phyloP scores from a whole-genome alignment of 257 asterid genomes.

The Solanum neorickii region DNA sequence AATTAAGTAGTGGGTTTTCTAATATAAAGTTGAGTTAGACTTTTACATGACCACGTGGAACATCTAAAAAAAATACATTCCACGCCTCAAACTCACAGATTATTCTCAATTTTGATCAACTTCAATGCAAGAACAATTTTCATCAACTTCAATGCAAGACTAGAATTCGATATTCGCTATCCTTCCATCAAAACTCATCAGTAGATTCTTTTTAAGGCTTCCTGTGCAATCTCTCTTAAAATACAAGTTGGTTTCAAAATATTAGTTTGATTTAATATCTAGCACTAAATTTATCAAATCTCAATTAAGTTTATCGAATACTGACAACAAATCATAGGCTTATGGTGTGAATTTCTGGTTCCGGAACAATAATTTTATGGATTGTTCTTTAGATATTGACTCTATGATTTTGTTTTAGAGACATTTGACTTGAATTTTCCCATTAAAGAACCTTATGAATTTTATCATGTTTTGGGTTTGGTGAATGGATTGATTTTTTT shows the following conservation, averaged over 20 bases:
- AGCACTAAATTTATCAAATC: slow-evolving; percentile 17
- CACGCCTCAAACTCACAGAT: too few species aligned
- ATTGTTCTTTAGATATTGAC: too few species aligned
- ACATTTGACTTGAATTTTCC: neutral
- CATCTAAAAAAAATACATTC: too few species aligned
- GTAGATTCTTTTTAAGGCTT: neutral
- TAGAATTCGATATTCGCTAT: neutral
- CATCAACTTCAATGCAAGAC: neutral
- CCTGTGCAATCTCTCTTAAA: neutral
- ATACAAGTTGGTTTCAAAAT: neutral
- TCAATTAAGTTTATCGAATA: slow-evolving; percentile 11
- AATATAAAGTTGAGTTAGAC: too few species aligned
- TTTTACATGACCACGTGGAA: too few species aligned
- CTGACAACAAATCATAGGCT: neutral
- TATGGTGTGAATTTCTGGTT: neutral
- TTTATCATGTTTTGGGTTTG: neutral
- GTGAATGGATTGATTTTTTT: neutral
- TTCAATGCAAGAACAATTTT: neutral
- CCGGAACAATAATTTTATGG: neutral
- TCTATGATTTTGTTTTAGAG: too few species aligned
- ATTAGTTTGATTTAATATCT: neutral
- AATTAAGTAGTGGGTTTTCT: too few species aligned
- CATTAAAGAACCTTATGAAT: neutral
- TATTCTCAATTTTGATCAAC: neutral
- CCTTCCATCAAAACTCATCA: neutral